A percentile compares a stretch with the other conserved stretches of the same genome.
These are phyloP conservation scores for Suillus variegatus DNA, from an alignment of 768 basidiomycete genomes.

Conservation along the genomic window DNA sequence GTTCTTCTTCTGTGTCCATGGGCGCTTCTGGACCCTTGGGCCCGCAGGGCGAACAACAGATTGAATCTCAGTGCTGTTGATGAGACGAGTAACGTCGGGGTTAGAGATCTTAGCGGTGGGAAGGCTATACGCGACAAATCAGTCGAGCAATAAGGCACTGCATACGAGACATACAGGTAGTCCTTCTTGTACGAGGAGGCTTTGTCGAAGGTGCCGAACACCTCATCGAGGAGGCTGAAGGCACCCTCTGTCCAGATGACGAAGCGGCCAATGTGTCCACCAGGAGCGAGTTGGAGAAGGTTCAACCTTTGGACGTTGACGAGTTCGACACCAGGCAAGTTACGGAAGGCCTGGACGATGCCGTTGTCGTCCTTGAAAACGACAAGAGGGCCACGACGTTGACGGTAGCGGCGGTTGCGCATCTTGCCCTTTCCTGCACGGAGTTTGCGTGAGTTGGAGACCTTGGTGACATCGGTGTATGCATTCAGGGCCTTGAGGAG, in stretches of 20 bases:
- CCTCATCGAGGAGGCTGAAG: slow-evolving; percentile 88
- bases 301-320: slow-evolving; percentile 94
- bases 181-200: slow-evolving; percentile 85
- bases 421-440: slow-evolving; percentile 97
- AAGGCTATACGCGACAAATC: slow-evolving; percentile 49
- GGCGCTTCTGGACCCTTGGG: slow-evolving; percentile 83
- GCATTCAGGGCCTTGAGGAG: slow-evolving; percentile 90
- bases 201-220: slow-evolving; percentile 95
- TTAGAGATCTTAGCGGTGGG: slow-evolving; percentile 96
- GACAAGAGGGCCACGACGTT: slow-evolving; percentile 95
- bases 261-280: slow-evolving; percentile 99
- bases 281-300: slow-evolving; percentile 98
- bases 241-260: slow-evolving; percentile 99
- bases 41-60: slow-evolving; percentile 92
- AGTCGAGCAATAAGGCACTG: slow-evolving; percentile 1
- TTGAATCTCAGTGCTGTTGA: slow-evolving; percentile 99
- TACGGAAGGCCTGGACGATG: slow-evolving; percentile 98
- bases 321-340: slow-evolving; percentile 97
- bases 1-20: slow-evolving; percentile 99
- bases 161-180: slow-evolving; percentile 59
- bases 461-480: slow-evolving; percentile 92
- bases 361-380: slow-evolving; percentile 98
- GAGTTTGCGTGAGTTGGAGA: slow-evolving; percentile 95
- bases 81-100: slow-evolving; percentile 95
- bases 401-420: slow-evolving; percentile 94